Base-by-base conservation (phyloP, 352 stramenopile species). In the Plasmopara muralis region DNA sequence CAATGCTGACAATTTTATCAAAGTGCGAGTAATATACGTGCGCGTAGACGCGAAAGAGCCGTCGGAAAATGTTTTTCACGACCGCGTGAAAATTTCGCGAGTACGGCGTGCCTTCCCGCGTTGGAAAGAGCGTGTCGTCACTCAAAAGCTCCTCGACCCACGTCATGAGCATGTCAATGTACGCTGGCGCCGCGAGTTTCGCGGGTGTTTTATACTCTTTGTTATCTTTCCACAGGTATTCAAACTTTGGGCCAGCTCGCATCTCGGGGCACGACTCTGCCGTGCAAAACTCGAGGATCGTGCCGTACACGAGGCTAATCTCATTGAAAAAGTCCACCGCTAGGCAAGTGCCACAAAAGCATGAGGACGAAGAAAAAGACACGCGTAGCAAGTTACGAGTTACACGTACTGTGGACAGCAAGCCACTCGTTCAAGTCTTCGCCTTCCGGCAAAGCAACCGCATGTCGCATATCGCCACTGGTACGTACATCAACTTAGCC, bases 1-100 rank as follows among this genome's bases (percentile, higher is more conserved):
- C 89, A 31, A 98, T 77, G 43, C 81, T 84, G 50, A 97, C 87
- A 58, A 98, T 84, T 46, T 96, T 97, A 53, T 95, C 83, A 52
- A 98, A 98, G 68, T 98, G 96, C 55, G 84, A 95, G 58, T 95
- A 96, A 71, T 98, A 98, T 38, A 98, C 87, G 73, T 98, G 96
- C 16, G 92, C 93, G 67, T 98, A 98, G 1, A 98, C 91, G 10
- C 95, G 79, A 70, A 98, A 98, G n/a, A 98, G 72, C 31, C 93
- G 76, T 43, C 93, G 79, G 64, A 98, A 98, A 38, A 98, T 98
- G 56, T 87, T 92, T 58, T 93, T 90, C 25, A 97, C 69, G 8
- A 79, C 66, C n/a, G 66, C 76, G 12, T 84, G 50, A 61, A 97
- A 98, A 38, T 87, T 72, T 8, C 74, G 80, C 6, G 76, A 82